A percentile compares a stretch with the other conserved stretches of the same genome.
Evolutionary conservation across 1,284 basidiomycete genomes (phyloP).

Genomic region (Ustilago sp.): DNA sequence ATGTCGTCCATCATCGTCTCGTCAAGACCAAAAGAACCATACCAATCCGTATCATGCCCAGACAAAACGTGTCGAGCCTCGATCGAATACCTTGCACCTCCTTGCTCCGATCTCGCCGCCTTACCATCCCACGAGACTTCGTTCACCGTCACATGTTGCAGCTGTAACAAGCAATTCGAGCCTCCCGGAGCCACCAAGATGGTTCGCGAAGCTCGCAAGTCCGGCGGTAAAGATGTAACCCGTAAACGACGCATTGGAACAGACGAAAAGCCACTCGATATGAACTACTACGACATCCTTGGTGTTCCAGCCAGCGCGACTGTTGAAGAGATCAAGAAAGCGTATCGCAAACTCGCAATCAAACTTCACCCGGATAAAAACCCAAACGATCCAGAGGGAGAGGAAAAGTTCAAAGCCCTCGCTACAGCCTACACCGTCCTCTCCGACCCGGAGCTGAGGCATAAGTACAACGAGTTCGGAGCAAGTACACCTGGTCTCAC

Average conservation of each 20-base stretch:
- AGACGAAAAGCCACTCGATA: constrained; percentile 67
- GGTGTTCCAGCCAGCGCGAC: constrained; percentile 81
- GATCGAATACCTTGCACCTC: constrained; percentile 65
- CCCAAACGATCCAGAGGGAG: constrained; percentile 88
- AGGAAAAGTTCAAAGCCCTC: constrained; percentile 76
- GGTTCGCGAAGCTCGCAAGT: constrained; percentile 59
- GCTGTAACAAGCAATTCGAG: constrained; percentile 64
- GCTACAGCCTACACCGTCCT: constrained; percentile 77
- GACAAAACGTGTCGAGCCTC: constrained; percentile 61
- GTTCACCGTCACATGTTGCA: constrained; percentile 66
- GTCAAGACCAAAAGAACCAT: constrained; percentile 63
- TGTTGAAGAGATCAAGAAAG: constrained; percentile 91
- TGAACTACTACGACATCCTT: constrained; percentile 74
- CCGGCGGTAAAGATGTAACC: constrained; percentile 40
- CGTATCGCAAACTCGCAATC: constrained; percentile 93
- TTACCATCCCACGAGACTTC: constrained; percentile 57
- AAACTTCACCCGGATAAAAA: constrained; percentile 84
- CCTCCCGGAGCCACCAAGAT: constrained; percentile 62
- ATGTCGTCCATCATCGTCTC: constrained; percentile 49
- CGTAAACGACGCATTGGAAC: constrained; percentile 66
- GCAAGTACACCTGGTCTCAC: constrained; percentile 66
- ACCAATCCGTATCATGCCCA: constrained; percentile 59
- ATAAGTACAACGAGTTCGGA: constrained; percentile 89
- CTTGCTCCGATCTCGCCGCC: constrained; percentile 32
- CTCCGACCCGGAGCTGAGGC: constrained; percentile 83